These are phyloP conservation scores for Suillus americanus DNA, from an alignment of 768 basidiomycete species.

Conservation along the genomic window DNA sequence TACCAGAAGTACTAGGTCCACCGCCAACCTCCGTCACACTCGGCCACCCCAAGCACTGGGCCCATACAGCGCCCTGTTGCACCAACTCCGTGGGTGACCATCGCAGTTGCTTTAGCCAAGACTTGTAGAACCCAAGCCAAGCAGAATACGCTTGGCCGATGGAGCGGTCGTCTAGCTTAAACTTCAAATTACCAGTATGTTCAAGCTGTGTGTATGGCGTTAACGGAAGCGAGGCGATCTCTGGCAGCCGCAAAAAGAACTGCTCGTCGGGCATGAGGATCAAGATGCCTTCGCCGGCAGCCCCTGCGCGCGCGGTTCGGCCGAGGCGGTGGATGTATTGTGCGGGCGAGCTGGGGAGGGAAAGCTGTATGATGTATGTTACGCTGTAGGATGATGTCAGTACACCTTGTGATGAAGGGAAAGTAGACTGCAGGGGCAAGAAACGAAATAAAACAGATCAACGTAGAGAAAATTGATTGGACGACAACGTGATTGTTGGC, in stretches of 20 bases:
- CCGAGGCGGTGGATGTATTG: slow-evolving; percentile 82
- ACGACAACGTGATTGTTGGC: neutral
- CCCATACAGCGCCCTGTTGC: slow-evolving; percentile 23
- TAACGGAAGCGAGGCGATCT: slow-evolving; percentile 42
- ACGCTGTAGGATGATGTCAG: slow-evolving; percentile 36
- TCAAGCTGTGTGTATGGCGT: slow-evolving; percentile 28
- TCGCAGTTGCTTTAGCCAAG: slow-evolving; percentile 34
- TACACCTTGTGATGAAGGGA: neutral
- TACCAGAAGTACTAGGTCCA: neutral
- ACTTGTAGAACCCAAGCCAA: slow-evolving; percentile 59
- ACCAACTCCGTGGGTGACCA: slow-evolving; percentile 44
- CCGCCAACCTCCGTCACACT: neutral
- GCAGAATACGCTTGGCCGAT: slow-evolving; percentile 55
- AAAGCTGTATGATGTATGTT: slow-evolving; percentile 59
- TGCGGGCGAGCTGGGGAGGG: slow-evolving; percentile 67
- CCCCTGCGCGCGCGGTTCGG: slow-evolving; percentile 74
- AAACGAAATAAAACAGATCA: neutral
- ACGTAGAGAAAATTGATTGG: neutral
- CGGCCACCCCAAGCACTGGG: neutral
- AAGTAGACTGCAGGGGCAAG: neutral
- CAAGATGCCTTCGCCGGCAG: slow-evolving; percentile 57
- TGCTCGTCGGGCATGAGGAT: slow-evolving; percentile 53
- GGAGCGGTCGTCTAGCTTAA: slow-evolving; percentile 33
- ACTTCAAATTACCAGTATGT: slow-evolving; percentile 22
- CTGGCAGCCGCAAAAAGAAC: slow-evolving; percentile 43